Evolutionary conservation across 2,329 filamentous ascomycete genomes (phyloP).

Genomic region (Epicoccum sorghinum): DNA sequence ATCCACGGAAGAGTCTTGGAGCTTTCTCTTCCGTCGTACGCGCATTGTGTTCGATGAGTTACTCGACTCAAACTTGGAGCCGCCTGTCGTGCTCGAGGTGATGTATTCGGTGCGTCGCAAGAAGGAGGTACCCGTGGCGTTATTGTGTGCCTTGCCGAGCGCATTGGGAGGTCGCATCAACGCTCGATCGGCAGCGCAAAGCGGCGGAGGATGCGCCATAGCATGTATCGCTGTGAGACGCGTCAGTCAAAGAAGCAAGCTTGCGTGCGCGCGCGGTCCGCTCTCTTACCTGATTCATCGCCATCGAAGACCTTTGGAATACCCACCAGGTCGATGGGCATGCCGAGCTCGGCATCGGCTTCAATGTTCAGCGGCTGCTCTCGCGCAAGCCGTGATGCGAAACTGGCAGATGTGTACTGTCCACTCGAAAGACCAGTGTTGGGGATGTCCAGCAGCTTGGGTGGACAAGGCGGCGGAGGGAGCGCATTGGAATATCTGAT

Average conservation of each 20-base stretch:
- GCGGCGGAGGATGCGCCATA: constrained; percentile 69
- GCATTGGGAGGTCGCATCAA: constrained; percentile 84
- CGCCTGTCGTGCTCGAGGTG: constrained; percentile 57
- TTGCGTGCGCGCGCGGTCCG: constrained; percentile 7
- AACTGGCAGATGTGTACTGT: constrained; percentile 88
- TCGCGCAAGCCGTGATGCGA: constrained; percentile 84
- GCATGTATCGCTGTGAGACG: constrained; percentile 75
- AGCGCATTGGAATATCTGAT: constrained; percentile 96
- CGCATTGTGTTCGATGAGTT: constrained; percentile 55
- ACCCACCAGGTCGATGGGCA: constrained; percentile 94
- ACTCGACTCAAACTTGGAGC: constrained; percentile 57
- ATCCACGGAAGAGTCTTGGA: constrained; percentile 54
- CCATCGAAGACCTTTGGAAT: constrained; percentile 95
- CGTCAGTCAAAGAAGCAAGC: constrained; percentile 27
- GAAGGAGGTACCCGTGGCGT: constrained; percentile 85
- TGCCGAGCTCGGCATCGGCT: constrained; percentile 94
- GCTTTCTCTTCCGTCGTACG: constrained; percentile 46
- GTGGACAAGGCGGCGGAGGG: constrained; percentile 89
- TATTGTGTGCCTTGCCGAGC: constrained; percentile 80
- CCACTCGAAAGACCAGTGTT: constrained; percentile 86
- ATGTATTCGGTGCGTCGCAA: constrained; percentile 96
- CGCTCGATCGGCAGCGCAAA: constrained; percentile 83
- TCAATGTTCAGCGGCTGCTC: constrained; percentile 97
- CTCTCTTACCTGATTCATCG: constrained; percentile 80
- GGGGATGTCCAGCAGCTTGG: constrained; percentile 95